Percentiles rank a stretch among this genome's conserved stretches.
These are phyloP conservation scores for Xylaria multiplex DNA, from an alignment of 2,329 filamentous ascomycete species.

Conservation along the genomic window DNA sequence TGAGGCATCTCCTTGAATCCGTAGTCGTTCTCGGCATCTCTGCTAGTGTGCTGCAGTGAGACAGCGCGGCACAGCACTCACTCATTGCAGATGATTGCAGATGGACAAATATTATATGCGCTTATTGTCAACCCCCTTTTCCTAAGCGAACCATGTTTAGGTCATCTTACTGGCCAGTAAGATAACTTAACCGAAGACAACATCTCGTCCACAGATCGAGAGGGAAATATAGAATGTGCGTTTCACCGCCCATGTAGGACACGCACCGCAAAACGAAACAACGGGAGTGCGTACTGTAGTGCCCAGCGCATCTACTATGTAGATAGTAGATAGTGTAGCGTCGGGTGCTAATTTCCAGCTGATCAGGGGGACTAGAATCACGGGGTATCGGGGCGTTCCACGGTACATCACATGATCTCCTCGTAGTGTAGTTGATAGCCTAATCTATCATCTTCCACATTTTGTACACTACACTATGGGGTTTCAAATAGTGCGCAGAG, in stretches of 20 bases:
- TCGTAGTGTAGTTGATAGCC: background rate
- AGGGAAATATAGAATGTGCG: background rate
- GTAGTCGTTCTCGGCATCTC: conserved; percentile 22
- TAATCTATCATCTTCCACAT: too few relatives aligned
- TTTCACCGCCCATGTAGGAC: conserved; percentile 26
- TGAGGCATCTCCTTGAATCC: conserved; percentile 10
- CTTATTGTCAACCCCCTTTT: background rate
- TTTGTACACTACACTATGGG: background rate
- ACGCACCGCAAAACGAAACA: conserved; percentile 18
- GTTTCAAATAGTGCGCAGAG: conserved; percentile 3
- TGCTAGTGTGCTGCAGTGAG: conserved; percentile 14
- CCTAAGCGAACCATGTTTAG: conserved; percentile 1
- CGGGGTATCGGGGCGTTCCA: conserved; percentile 9
- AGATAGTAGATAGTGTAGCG: background rate
- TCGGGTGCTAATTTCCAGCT: conserved; percentile 18
- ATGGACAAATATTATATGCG: conserved; percentile 1
- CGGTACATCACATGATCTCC: conserved; percentile 8
- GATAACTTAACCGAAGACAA: conserved; percentile 1
- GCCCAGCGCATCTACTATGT: conserved; percentile 6
- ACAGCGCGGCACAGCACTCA: conserved; percentile 30
- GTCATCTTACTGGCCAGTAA: background rate
- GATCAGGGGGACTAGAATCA: conserved; percentile 14
- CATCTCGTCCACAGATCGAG: background rate
- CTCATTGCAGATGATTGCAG: conserved; percentile 4
- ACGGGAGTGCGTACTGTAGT: conserved; percentile 3